These are phyloP conservation scores for Trichophyton simii DNA, from an alignment of 2,329 filamentous ascomycete species.

Conservation along the genomic window DNA sequence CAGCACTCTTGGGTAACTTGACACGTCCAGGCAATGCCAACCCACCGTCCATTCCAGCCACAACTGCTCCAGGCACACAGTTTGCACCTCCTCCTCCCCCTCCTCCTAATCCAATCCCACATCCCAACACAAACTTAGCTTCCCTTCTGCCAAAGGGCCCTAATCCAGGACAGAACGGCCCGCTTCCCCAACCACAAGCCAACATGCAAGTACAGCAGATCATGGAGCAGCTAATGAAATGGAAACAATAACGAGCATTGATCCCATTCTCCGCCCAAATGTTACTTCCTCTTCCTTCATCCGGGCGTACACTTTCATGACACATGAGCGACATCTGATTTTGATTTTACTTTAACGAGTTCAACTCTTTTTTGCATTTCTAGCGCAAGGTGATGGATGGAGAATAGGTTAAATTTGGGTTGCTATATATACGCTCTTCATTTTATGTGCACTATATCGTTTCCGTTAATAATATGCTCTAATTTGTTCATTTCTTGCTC, in stretches of 20 bases:
- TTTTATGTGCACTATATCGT: not conserved
- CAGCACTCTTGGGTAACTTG: constrained; percentile 14
- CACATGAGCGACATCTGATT: not conserved
- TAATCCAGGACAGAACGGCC: not conserved
- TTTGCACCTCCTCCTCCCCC: constrained; percentile 14
- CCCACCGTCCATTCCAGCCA: not conserved
- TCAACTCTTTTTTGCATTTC: not conserved
- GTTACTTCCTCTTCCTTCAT: not conserved
- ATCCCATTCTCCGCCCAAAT: not conserved
- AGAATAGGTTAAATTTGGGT: not conserved
- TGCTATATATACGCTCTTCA: not conserved
- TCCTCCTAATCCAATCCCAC: constrained; percentile 19
- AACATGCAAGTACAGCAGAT: constrained; percentile 36
- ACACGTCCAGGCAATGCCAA: constrained; percentile 9
- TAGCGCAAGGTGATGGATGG: not conserved
- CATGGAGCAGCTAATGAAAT: constrained; percentile 36
- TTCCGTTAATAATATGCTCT: not conserved
- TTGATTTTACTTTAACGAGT: not conserved
- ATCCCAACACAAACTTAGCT: constrained; percentile 27
- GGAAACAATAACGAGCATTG: constrained; percentile 20
- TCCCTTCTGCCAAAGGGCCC: constrained; percentile 25
- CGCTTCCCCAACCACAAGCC: constrained; percentile 9
- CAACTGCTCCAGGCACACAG: not conserved
- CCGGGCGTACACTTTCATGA: not conserved
- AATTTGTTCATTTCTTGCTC: not conserved